These are phyloP conservation scores for Coniferiporia weirii DNA, from an alignment of 1,284 basidiomycete genomes.

Conservation along the genomic window DNA sequence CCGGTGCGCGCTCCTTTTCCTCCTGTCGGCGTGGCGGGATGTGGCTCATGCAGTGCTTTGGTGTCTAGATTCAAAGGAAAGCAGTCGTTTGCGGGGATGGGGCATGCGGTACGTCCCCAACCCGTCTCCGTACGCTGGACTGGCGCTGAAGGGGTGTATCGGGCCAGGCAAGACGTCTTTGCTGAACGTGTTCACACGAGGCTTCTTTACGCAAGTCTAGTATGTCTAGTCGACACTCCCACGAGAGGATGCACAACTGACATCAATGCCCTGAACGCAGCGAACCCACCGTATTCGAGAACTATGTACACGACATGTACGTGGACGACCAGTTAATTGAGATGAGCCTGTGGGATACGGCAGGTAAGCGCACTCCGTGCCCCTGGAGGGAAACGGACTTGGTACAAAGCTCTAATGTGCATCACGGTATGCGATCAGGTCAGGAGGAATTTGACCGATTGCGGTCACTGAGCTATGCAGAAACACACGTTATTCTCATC, in stretches of 20 bases:
- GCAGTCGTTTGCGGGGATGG: conserved; percentile 89
- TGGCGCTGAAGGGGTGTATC: conserved; percentile 21
- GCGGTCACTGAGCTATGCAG: conserved; percentile 87
- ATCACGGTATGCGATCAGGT: conserved; percentile 40
- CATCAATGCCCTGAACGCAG: conserved; percentile 34
- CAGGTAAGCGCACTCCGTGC: conserved; percentile 50
- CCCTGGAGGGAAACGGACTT: conserved; percentile 1
- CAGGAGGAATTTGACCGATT: conserved; percentile 96
- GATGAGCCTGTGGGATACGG: conserved; percentile 94
- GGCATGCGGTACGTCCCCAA: conserved; percentile 64
- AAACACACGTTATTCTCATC: conserved; percentile 92
- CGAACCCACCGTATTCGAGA: conserved; percentile 91
- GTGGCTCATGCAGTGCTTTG: background rate
- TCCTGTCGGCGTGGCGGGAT: background rate
- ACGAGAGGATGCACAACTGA: background rate
- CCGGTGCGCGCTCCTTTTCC: conserved; percentile 21
- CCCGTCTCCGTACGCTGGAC: conserved; percentile 12
- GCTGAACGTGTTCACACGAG: conserved; percentile 79
- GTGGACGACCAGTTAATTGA: conserved; percentile 85
- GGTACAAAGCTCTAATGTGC: conserved; percentile 7
- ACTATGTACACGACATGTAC: conserved; percentile 82
- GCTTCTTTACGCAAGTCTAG: conserved; percentile 87
- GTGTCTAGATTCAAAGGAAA: conserved; percentile 56
- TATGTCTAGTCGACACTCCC: conserved; percentile 36
- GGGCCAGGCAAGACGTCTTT: conserved; percentile 70